Evolutionary conservation across 345 rosid species (phyloP).

Genomic region (Brassica napus): Da-Ae NC_063436.1:1287501-1288000

Average conservation of each 20-base stretch:
- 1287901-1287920: constrained; percentile 87
- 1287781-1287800: too few relatives aligned
- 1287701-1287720: background rate
- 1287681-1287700: background rate
- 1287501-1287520: background rate
- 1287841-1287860: constrained; percentile 44
- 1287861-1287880: constrained; percentile 96
- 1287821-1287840: background rate
- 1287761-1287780: too few relatives aligned
- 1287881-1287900: constrained; percentile 92
- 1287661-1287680: background rate
- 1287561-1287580: background rate
- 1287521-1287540: background rate
- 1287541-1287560: background rate
- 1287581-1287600: background rate
- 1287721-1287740: background rate
- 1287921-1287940: constrained; percentile 97
- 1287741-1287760: background rate
- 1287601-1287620: background rate
- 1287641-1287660: background rate
- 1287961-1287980: constrained; percentile 76
- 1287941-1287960: constrained; percentile 91
- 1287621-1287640: background rate
- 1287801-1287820: background rate
- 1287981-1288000: constrained; percentile 83